Evolutionary conservation across 2,329 filamentous ascomycete species (phyloP).

Genomic region (Trichoderma gracile): DNA sequence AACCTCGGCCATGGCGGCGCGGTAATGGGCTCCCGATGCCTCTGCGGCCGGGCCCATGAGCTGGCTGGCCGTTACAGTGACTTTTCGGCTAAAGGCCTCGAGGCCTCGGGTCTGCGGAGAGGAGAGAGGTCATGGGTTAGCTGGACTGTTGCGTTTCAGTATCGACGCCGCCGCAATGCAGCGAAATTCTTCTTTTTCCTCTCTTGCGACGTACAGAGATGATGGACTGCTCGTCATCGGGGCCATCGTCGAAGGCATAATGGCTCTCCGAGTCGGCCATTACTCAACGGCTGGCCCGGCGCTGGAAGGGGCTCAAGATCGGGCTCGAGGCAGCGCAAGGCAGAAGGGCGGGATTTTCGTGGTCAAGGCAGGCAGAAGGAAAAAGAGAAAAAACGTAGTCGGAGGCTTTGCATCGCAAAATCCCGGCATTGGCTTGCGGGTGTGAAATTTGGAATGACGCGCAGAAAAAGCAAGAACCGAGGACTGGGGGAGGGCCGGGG

Average conservation of each 20-base stretch:
- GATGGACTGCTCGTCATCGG: slow-evolving; percentile 52
- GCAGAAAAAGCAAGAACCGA: slow-evolving; percentile 9
- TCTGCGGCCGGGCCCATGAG: slow-evolving; percentile 69
- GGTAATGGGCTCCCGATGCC: slow-evolving; percentile 67
- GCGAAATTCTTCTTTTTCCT: neutral
- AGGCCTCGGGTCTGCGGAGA: slow-evolving; percentile 74
- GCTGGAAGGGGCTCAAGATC: slow-evolving; percentile 15
- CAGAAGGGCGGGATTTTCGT: slow-evolving; percentile 2
- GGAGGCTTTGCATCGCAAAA: slow-evolving; percentile 22
- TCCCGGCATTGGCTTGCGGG: slow-evolving; percentile 21
- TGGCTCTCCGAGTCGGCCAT: slow-evolving; percentile 48
- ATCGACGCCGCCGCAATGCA: slow-evolving; percentile 30
- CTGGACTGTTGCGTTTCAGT: slow-evolving; percentile 16
- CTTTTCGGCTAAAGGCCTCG: slow-evolving; percentile 91
- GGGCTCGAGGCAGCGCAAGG: slow-evolving; percentile 23
- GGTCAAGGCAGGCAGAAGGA: neutral
- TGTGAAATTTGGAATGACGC: slow-evolving; percentile 24
- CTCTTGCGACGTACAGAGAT: slow-evolving; percentile 39
- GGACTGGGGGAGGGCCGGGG: no score
- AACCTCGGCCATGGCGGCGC: slow-evolving; percentile 83
- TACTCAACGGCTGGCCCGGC: slow-evolving; percentile 31
- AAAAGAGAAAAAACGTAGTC: neutral
- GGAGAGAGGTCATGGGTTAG: neutral
- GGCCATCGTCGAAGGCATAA: slow-evolving; percentile 50
- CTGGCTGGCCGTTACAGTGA: slow-evolving; percentile 89